Percentiles rank a stretch among this genome's conserved stretches.
Evolutionary conservation across 2,329 filamentous ascomycete genomes (phyloP).

Genomic region (Diplodia seriata): DNA sequence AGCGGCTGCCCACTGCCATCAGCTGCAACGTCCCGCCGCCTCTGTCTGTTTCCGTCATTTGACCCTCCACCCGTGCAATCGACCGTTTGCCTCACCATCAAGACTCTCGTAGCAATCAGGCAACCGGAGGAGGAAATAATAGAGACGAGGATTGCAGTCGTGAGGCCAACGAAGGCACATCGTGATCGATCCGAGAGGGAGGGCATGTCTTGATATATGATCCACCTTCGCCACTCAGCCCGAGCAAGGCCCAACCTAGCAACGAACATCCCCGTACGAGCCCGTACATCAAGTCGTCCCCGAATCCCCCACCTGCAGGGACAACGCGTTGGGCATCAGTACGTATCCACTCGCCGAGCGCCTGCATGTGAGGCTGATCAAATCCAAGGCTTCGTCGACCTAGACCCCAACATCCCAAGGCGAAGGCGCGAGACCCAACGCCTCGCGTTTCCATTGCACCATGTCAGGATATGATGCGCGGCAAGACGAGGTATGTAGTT

Average conservation of each 20-base stretch:
- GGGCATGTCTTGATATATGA: background rate
- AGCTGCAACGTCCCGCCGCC: slow-evolving; percentile 8
- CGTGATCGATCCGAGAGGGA: background rate
- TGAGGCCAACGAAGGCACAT: background rate
- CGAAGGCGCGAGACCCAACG: too few species aligned
- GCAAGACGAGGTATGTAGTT: background rate
- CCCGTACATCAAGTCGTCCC: background rate
- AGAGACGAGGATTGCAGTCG: background rate
- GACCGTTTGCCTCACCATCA: slow-evolving; percentile 3
- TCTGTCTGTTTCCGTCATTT: background rate
- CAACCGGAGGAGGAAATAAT: background rate
- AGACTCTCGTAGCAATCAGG: background rate
- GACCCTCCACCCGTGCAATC: background rate
- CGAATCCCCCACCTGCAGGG: background rate
- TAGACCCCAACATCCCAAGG: background rate
- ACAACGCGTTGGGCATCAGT: background rate
- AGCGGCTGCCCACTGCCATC: background rate
- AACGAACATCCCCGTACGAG: background rate
- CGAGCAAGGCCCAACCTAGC: background rate
- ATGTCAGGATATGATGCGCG: background rate
- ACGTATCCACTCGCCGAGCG: background rate
- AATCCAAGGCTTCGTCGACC: background rate
- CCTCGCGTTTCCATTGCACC: background rate
- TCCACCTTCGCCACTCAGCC: background rate
- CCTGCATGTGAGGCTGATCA: slow-evolving; percentile 11